Conservation (phyloP, 2,329 filamentous ascomycete species). For the Diplodia corticola region DNA sequence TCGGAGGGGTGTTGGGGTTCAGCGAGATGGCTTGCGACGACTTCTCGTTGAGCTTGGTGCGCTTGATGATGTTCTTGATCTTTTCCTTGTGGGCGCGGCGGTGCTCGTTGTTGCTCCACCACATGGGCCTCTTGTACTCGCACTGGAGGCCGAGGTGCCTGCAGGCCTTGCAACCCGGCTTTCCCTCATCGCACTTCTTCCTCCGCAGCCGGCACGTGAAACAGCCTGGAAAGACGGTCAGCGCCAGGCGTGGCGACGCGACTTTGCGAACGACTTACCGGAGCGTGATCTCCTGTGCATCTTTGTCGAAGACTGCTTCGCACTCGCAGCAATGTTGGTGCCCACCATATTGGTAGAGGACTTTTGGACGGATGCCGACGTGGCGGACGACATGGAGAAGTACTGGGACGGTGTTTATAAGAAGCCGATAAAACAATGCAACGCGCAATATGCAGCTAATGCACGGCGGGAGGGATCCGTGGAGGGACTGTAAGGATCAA, state of each 20-base stretch:
- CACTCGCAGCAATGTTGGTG: slow-evolving; percentile 55
- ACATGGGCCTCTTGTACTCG: slow-evolving; percentile 94
- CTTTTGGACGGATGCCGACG: slow-evolving; percentile 42
- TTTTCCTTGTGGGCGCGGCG: slow-evolving; percentile 85
- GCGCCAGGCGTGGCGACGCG: slow-evolving; percentile 23
- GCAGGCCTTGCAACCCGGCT: slow-evolving; percentile 64
- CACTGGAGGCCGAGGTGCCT: slow-evolving; percentile 77
- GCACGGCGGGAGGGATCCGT: slow-evolving; percentile 42
- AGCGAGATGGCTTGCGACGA: slow-evolving; percentile 54
- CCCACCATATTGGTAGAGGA: slow-evolving; percentile 52
- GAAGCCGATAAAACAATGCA: slow-evolving; percentile 43
- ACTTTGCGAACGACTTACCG: slow-evolving; percentile 55
- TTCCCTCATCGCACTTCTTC: slow-evolving; percentile 70
- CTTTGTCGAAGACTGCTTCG: slow-evolving; percentile 66
- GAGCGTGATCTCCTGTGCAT: slow-evolving; percentile 93
- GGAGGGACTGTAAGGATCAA: slow-evolving; percentile 46
- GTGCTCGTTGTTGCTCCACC: slow-evolving; percentile 94
- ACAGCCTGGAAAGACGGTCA: slow-evolving; percentile 56
- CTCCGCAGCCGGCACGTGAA: slow-evolving; percentile 67
- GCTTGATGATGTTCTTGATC: slow-evolving; percentile 97
- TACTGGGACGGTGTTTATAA: slow-evolving; percentile 44
- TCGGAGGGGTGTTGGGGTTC: slow-evolving; percentile 66
- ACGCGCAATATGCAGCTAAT: slow-evolving; percentile 43
- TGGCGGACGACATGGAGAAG: slow-evolving; percentile 47
- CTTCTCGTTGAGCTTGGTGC: slow-evolving; percentile 93